These are phyloP conservation scores for Chloromonas sp. DNA, from an alignment of 163 green algal species.

Conservation along the genomic window DNA sequence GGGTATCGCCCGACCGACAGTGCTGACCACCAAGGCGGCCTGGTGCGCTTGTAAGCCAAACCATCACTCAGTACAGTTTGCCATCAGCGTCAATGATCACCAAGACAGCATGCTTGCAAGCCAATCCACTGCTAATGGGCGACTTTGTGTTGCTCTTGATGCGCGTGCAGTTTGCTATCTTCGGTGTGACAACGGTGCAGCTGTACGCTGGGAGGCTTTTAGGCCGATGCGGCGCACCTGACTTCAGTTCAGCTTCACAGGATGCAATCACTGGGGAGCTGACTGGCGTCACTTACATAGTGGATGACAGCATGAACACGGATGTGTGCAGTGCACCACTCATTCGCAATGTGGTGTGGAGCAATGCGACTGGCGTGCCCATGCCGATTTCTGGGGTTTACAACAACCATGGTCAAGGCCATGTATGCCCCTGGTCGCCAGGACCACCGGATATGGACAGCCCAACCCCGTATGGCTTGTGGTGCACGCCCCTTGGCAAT, in stretches of 20 bases:
- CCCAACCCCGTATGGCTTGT: background rate
- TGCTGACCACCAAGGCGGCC: too few relatives aligned
- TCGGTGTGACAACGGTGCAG: slow-evolving; percentile 24
- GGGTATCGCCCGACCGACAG: too few relatives aligned
- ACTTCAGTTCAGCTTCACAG: background rate
- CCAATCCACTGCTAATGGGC: too few relatives aligned
- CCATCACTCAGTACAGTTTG: too few relatives aligned
- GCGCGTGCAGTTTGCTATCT: slow-evolving; percentile 39
- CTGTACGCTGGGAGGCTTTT: slow-evolving; percentile 4
- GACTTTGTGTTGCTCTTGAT: too few relatives aligned
- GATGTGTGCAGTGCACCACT: background rate
- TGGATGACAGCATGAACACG: too few relatives aligned
- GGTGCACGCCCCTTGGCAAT: background rate
- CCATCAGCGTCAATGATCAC: too few relatives aligned
- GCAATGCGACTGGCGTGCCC: background rate
- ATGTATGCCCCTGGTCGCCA: background rate
- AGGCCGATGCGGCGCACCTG: slow-evolving; percentile 5
- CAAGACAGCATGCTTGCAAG: too few relatives aligned
- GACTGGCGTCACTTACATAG: too few relatives aligned
- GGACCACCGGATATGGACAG: background rate
- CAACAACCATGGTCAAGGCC: background rate
- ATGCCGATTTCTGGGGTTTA: background rate
- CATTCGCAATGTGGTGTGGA: background rate
- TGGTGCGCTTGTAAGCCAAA: too few relatives aligned
- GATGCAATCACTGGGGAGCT: too few relatives aligned